Conservation (phyloP, 441 rosid genomes). For the Theobroma grandiflorum region DNA sequence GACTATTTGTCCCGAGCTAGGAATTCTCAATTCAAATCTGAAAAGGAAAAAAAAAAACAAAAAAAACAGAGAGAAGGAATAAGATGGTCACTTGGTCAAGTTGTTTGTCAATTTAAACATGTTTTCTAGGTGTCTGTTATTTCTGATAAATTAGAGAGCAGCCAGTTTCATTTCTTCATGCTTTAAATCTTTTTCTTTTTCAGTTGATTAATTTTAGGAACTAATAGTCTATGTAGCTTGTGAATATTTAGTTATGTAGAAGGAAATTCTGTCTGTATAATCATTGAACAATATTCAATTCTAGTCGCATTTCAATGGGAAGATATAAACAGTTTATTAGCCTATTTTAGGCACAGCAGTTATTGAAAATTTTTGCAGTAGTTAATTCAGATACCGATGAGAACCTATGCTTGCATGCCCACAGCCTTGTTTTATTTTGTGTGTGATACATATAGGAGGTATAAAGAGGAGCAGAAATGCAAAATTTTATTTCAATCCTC, state of each 20-base stretch:
- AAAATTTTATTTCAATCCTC: no score
- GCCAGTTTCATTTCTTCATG: conserved; percentile 21
- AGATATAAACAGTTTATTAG: not conserved
- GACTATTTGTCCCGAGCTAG: conserved; percentile 30
- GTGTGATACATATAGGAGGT: no score
- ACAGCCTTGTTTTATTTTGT: no score
- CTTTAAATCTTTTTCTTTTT: conserved; percentile 17
- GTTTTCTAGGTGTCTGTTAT: conserved; percentile 9
- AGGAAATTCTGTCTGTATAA: conserved; percentile 21
- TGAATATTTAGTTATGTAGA: conserved; percentile 37
- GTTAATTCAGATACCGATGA: not conserved
- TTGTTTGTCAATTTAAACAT: conserved; percentile 23
- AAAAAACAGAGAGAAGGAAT: conserved; percentile 32
- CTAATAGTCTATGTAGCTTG: conserved; percentile 32
- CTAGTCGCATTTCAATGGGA: not conserved
- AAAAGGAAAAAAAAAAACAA: conserved; percentile 21
- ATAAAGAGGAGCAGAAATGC: no score
- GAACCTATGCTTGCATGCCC: not conserved
- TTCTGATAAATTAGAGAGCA: conserved; percentile 16
- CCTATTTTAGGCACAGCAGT: not conserved
- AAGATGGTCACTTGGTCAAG: conserved; percentile 11
- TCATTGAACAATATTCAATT: not conserved
- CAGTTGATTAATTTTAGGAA: conserved; percentile 36
- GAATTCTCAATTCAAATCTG: conserved; percentile 20
- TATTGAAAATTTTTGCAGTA: no score